Percentiles rank a stretch among this genome's conserved stretches.
Conservation (phyloP, 1,284 basidiomycete genomes). For the Trichosporon faecale region DNA sequence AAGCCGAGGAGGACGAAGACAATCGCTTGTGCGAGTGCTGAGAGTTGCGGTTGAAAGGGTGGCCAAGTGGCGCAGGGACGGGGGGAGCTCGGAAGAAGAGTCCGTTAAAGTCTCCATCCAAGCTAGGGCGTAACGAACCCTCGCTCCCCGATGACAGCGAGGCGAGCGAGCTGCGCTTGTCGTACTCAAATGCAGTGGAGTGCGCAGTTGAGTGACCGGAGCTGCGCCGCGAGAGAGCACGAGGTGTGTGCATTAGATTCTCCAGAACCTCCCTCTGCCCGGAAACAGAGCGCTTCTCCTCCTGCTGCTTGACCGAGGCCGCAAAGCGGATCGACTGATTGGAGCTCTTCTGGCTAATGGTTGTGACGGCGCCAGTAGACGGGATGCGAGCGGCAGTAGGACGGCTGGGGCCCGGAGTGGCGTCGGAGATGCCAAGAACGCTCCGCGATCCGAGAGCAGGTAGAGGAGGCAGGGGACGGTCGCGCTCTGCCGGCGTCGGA, state of each 20-base stretch:
- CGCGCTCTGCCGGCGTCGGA: neutral
- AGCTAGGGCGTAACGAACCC: slow-evolving; percentile 18
- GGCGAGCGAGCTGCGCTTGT: slow-evolving; percentile 9
- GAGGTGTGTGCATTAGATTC: slow-evolving; percentile 8
- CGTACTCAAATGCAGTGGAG: slow-evolving; percentile 16
- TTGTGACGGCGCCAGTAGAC: neutral
- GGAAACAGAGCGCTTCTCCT: neutral
- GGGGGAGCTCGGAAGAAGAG: slow-evolving; percentile 48
- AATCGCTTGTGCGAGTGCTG: neutral
- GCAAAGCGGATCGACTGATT: slow-evolving; percentile 6
- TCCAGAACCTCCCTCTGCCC: slow-evolving; percentile 6
- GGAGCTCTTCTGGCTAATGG: neutral
- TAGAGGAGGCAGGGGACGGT: neutral
- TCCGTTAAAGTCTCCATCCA: slow-evolving; percentile 30
- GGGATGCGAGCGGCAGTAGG: neutral
- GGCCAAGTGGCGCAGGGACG: slow-evolving; percentile 19
- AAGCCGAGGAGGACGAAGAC: neutral
- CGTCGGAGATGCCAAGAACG: neutral
- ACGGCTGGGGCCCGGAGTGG: neutral
- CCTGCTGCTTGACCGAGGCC: neutral
- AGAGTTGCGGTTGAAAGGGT: neutral
- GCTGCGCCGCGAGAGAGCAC: neutral
- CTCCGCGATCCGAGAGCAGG: neutral
- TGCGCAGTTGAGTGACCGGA: neutral
- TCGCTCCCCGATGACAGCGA: slow-evolving; percentile 21